Evolutionary conservation across 2,329 filamentous ascomycete genomes (phyloP), one percentile per base, ranked within the genome.

Genomic region (Fusarium sp.): DNA sequence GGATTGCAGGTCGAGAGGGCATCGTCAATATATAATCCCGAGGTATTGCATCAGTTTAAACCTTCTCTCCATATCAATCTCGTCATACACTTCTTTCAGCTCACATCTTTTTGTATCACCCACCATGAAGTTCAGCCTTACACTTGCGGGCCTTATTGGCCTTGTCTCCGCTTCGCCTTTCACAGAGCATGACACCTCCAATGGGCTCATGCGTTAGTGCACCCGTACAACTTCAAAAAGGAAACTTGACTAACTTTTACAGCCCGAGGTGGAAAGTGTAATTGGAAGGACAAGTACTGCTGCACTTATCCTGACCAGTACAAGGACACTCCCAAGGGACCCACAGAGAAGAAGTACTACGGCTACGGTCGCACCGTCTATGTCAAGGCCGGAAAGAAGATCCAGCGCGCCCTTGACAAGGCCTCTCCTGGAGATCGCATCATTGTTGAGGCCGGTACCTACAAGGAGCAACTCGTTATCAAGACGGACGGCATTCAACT

Each of bases 381-480:
- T 5, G 72, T 74, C 45, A 66, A 63, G n/a, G 1, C 26, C 0
- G 56, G 45, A n/a, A 58, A 71, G 36, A 75, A 68, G 45, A 81
- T 81, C 45, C 77, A 80, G 38, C 44, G 60, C 3, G 78, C 77
- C 14, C 74, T 81, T 48, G 58, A 66, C 17, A 43, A 43, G 3
- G 79, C 79, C 14, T 54, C 44, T 2, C 62, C 62, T 0, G 78
- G 79, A 6, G 76, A 77, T 31, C 62, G 64, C 4, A 80, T 81
- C 43, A 54, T 77, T 4, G 78, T 81, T 14, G 73, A 69, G 11
- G 55, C 71, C 3, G 80, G 79, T 6, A 76, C 59, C 1, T 81
- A 81, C 39, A 10, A 43, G 0, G 80, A 81, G 60, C 78, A 81
- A 38, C 58, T 81, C 11, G 74, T 71, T 6, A 80, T 81, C 58